phyloP scores from a whole-genome alignment of 352 stramenopile genomes.

The Phytophthora syringae region DNA sequence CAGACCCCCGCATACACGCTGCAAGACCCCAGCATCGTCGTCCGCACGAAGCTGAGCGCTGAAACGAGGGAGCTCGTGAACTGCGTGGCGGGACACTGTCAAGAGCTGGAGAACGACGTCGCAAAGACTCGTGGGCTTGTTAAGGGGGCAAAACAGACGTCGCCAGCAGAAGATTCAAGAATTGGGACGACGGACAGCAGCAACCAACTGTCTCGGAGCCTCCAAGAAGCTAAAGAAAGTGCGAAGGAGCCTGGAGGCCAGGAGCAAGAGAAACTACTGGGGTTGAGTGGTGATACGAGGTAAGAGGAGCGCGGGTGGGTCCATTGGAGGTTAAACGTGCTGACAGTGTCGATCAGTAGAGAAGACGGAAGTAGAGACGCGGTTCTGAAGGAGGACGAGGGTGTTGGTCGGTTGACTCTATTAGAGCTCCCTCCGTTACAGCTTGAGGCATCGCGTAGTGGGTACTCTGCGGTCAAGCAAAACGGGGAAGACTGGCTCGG shows the following conservation, averaged over 20 bases:
- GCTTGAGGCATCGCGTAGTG: background rate
- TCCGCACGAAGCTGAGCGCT: slow-evolving; percentile 10
- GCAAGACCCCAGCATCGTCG: background rate
- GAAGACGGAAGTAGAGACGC: background rate
- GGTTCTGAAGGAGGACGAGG: background rate
- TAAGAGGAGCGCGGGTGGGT: background rate
- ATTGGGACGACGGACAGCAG: background rate
- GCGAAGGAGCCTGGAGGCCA: background rate
- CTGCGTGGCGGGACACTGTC: slow-evolving; percentile 8
- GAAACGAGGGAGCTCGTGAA: slow-evolving; percentile 21
- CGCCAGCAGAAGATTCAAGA: background rate
- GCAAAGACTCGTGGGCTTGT: background rate
- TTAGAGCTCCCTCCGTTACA: slow-evolving; percentile 6
- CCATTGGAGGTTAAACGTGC: background rate
- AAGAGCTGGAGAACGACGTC: slow-evolving; percentile 7
- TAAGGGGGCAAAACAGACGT: background rate
- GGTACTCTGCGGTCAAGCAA: slow-evolving; percentile 16
- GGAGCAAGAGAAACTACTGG: background rate
- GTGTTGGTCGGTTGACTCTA: background rate
- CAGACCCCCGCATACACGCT: background rate
- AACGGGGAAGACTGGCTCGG: slow-evolving; percentile 11
- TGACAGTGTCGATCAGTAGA: background rate
- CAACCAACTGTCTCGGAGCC: background rate
- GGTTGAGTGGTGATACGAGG: background rate
- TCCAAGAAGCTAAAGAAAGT: background rate